Evolutionary conservation across 2,329 filamentous ascomycete species (phyloP), one percentile per base, ranked within the genome.

Genomic region (Teratosphaeria pseudoeucalypti): DNA sequence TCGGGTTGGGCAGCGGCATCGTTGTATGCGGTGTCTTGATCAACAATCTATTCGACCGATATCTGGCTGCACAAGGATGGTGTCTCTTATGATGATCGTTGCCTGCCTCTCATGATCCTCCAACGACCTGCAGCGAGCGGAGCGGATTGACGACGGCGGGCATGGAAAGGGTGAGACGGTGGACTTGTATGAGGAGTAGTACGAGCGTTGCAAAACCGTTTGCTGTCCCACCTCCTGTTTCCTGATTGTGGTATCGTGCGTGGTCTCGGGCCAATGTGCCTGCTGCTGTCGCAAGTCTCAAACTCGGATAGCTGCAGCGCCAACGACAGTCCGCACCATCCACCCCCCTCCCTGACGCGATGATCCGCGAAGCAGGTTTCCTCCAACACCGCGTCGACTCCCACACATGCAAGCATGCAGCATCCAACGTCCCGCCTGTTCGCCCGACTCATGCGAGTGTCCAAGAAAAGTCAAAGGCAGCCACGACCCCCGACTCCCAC

Each of bases 1-100:
- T 62, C 14, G 70, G 66, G 56, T 71, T 67, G 16, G 63, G 43
- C n/a, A 49, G 43, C 43, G 43, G 11, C 43, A 49, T 49, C 6
- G 11, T 26, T 3, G 43, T 10, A 19, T 23, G 43, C 43, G 43
- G 43, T 47, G 43, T 47, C 14, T 47, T 9, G 3, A n/a, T n/a
- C 14, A n/a, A 47, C 7, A n/a, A 47, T 2, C 23, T 2, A 19
- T 49, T 49, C n/a, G 23, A 6, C 16, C 43, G n/a, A n/a, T 49
- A 2, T 23, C 9, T 23, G n/a, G 43, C 16, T n/a, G 37, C 14
- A 43, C 37, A 2, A 43, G 37, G 37, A 43, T 43, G 43, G 23
- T n/a, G 43, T 39, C 19, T 16, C 16, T n/a, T 10, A 23, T 23
- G 23, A 23, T 23, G 23, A 49, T 23, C 43, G 9, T 23, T 23